Evolutionary conservation across 2,329 filamentous ascomycete genomes (phyloP), one percentile per base, ranked within the genome.

Genomic region (Ceratocystis diversiconidia): DNA sequence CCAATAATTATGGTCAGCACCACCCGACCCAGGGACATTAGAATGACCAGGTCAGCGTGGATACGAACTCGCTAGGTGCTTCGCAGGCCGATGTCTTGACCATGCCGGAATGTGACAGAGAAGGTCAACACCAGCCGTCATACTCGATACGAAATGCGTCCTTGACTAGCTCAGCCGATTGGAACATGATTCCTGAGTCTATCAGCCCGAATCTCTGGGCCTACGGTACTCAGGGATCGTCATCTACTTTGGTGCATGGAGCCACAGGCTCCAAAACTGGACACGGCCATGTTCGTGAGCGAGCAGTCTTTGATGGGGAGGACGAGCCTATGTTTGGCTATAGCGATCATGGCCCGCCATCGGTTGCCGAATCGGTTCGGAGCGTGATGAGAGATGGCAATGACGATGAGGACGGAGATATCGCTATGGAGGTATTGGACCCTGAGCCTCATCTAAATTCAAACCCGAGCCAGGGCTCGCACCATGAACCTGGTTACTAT

Each of bases 151-250:
- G 66, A 7, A 60, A 65, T 36, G 22, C 50, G 3, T 65, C 62
- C 17, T 28, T 59, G 36, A 57, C 63, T 15, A 67, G 66, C 50
- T 67, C 66, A n/a, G 66, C 66, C 15, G 66, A 67, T 25, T 67
- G 66, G 66, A 67, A 67, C 48, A 48, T 59, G 48, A 41, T 67
- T 17, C 66, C 66, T 6, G 66, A 67, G 43, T 67, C 66, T 15
- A 62, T 65, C 8, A 65, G 59, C 22, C 61, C 63, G n/a, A 66
- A 52, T 25, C 50, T 62, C 2, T 66, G 65, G 61, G 61, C 61
- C 19, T 50, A 55, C 12, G 65, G 55, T 8, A 22, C 32, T 19
- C 55, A 28, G 28, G 43, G 50, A 8, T 59, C 61, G 19, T 12
- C 50, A 19, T 63, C 25, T 19, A 41, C 28, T n/a, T 43, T 59